phyloP scores from a whole-genome alignment of 2,329 filamentous ascomycete species.

The Trichoderma asperellum region DNA sequence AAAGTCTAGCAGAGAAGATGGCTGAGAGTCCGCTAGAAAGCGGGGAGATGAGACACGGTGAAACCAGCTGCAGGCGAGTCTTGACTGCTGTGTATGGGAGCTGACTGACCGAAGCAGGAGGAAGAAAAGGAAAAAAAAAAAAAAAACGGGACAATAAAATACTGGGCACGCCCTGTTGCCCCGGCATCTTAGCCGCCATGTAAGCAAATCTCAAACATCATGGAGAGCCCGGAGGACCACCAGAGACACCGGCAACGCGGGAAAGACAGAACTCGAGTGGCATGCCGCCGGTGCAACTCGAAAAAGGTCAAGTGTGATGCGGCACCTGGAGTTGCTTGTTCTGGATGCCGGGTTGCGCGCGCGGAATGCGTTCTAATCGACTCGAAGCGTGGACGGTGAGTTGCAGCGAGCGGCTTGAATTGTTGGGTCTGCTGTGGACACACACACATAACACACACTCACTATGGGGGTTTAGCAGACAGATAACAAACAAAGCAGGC shows the following conservation, averaged over 20 bases:
- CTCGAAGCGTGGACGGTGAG: slow-evolving; percentile 10
- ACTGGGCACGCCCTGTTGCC: neutral
- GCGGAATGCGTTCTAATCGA: neutral
- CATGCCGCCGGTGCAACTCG: slow-evolving; percentile 14
- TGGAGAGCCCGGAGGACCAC: slow-evolving; percentile 10
- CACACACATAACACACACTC: too few relatives aligned
- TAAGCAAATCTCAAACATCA: neutral
- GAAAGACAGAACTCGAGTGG: slow-evolving; percentile 9
- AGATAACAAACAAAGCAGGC: too few relatives aligned
- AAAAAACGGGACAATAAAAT: neutral
- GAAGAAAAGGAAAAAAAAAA: neutral
- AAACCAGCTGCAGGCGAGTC: neutral
- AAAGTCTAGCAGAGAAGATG: neutral
- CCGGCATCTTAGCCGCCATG: slow-evolving; percentile 2
- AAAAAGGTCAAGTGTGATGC: slow-evolving; percentile 21
- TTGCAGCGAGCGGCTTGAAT: neutral
- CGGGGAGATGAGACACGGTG: neutral
- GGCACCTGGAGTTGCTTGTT: slow-evolving; percentile 13
- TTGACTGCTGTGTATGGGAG: neutral
- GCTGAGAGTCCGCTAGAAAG: neutral
- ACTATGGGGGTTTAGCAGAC: neutral
- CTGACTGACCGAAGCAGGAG: neutral
- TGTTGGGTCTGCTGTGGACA: neutral
- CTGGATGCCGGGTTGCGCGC: slow-evolving; percentile 7
- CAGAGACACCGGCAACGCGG: slow-evolving; percentile 2